Conservation (phyloP, 495 filamentous ascomycete genomes). For the Venustampulla echinocandica region DNA sequence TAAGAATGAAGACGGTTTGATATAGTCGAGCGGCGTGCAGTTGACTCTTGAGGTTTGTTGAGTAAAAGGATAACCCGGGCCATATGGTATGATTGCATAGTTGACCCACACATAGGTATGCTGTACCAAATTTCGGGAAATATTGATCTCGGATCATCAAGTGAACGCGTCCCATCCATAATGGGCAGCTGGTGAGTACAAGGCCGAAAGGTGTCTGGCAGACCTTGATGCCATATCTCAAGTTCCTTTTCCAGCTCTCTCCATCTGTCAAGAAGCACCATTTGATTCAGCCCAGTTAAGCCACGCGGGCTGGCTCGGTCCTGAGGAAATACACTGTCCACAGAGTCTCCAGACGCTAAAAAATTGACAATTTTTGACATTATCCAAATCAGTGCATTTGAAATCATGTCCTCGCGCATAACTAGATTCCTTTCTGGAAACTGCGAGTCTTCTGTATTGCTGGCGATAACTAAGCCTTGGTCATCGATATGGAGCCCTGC, state of each 20-base stretch:
- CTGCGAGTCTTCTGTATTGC: constrained; percentile 37
- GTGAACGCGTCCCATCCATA: constrained; percentile 22
- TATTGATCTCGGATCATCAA: constrained; percentile 24
- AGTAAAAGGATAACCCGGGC: constrained; percentile 52
- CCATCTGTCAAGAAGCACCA: constrained; percentile 49
- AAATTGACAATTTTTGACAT: constrained; percentile 55
- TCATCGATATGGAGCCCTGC: constrained; percentile 51
- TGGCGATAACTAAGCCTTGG: constrained; percentile 44
- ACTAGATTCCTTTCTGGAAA: constrained; percentile 39
- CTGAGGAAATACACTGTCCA: constrained; percentile 29
- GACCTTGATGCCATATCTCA: constrained; percentile 48
- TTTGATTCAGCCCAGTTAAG: constrained; percentile 42
- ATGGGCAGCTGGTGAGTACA: constrained; percentile 33
- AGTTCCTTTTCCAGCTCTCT: constrained; percentile 44
- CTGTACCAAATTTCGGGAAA: constrained; percentile 56
- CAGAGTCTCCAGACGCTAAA: constrained; percentile 41
- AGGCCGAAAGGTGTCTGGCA: constrained; percentile 49
- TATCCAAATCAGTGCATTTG: constrained; percentile 56
- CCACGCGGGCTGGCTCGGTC: constrained; percentile 29
- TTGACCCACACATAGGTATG: constrained; percentile 52
- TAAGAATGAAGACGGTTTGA: constrained; percentile 44
- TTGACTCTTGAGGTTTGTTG: constrained; percentile 53
- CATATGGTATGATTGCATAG: constrained; percentile 61
- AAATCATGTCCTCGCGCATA: constrained; percentile 55
- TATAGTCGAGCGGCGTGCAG: constrained; percentile 40